Evolutionary conservation across 2,329 filamentous ascomycete genomes (phyloP).

Genomic region (Pyrenochaeta sp.): DNA sequence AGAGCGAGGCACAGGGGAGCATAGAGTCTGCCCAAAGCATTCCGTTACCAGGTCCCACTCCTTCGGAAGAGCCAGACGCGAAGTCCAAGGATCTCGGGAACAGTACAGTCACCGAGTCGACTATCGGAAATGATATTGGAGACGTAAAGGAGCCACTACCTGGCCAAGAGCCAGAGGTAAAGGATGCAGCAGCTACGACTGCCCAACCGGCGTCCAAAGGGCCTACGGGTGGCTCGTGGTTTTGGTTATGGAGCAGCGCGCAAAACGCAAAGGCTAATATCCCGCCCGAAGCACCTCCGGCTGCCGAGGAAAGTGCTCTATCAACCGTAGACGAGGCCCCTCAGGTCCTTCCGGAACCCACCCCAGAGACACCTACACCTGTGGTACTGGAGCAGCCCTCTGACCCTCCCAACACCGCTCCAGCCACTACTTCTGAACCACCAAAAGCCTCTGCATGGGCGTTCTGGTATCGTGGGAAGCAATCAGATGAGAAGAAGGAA

Average conservation of each 20-base stretch:
- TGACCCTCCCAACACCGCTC: no score
- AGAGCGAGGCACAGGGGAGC: constrained; percentile 28
- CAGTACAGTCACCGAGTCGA: constrained; percentile 1
- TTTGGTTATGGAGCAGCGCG: constrained; percentile 57
- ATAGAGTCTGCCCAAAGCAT: constrained; percentile 50
- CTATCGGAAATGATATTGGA: constrained; percentile 15
- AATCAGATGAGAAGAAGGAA: constrained; percentile 59
- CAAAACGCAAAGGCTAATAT: constrained; percentile 51
- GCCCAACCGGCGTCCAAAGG: constrained; percentile 21
- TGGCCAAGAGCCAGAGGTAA: constrained; percentile 18
- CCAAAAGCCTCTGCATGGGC: constrained; percentile 73
- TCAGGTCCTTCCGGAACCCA: constrained; percentile 6
- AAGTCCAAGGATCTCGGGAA: constrained; percentile 33
- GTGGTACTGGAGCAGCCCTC: constrained; percentile 4
- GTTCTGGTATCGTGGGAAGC: constrained; percentile 74
- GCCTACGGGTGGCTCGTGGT: constrained; percentile 53
- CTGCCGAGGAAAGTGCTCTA: constrained; percentile 8
- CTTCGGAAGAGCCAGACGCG: constrained; percentile 42
- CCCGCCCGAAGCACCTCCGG: constrained; percentile 22
- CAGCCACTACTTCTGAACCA: constrained; percentile 45
- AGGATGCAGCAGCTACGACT: constrained; percentile 18
- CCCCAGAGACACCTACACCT: background rate
- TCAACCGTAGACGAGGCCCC: constrained; percentile 15
- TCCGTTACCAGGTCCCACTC: constrained; percentile 49
- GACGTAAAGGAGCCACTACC: constrained; percentile 23